These are phyloP conservation scores for Vigna mungo DNA, from an alignment of 306 rosid species.

Conservation along the genomic window DNA sequence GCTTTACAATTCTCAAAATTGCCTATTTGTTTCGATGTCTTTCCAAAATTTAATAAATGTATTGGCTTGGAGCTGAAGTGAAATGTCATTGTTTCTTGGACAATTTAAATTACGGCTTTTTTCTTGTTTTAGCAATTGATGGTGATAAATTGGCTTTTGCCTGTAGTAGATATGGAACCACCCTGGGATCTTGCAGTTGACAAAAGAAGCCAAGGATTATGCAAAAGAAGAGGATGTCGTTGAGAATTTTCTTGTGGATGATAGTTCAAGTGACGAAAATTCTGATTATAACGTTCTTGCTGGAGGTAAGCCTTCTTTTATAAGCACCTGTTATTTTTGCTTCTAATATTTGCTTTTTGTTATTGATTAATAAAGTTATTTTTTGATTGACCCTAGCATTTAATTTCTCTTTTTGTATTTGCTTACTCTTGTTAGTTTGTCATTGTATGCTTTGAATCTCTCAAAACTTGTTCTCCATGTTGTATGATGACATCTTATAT, in stretches of 20 bases:
- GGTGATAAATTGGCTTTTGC: slow-evolving; percentile 46
- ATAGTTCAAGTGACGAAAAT: slow-evolving; percentile 94
- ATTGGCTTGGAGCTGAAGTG: slow-evolving; percentile 18
- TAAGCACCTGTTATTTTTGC: slow-evolving; percentile 18
- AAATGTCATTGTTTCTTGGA: slow-evolving; percentile 28
- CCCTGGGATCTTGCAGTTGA: slow-evolving; percentile 97
- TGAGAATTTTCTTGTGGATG: slow-evolving; percentile 91
- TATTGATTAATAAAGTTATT: slow-evolving; percentile 5
- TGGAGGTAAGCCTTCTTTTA: slow-evolving; percentile 64
- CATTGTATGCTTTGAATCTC: background rate
- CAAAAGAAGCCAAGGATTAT: slow-evolving; percentile 75
- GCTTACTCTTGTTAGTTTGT: background rate
- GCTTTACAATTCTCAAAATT: slow-evolving; percentile 18
- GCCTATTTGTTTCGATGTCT: slow-evolving; percentile 11
- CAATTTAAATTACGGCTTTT: slow-evolving; percentile 28
- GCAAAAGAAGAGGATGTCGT: slow-evolving; percentile 77
- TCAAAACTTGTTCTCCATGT: slow-evolving; percentile 16
- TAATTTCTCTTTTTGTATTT: background rate
- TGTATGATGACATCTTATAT: slow-evolving; percentile 11
- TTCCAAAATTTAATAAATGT: slow-evolving; percentile 1
- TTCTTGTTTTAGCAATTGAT: slow-evolving; percentile 33
- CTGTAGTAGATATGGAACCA: slow-evolving; percentile 94
- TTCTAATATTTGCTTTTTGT: slow-evolving; percentile 26
- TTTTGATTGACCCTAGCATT: background rate
- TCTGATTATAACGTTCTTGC: slow-evolving; percentile 68